These are phyloP conservation scores for Colletotrichum acutatum DNA, from an alignment of 2,329 filamentous ascomycete species.

Conservation along the genomic window DNA sequence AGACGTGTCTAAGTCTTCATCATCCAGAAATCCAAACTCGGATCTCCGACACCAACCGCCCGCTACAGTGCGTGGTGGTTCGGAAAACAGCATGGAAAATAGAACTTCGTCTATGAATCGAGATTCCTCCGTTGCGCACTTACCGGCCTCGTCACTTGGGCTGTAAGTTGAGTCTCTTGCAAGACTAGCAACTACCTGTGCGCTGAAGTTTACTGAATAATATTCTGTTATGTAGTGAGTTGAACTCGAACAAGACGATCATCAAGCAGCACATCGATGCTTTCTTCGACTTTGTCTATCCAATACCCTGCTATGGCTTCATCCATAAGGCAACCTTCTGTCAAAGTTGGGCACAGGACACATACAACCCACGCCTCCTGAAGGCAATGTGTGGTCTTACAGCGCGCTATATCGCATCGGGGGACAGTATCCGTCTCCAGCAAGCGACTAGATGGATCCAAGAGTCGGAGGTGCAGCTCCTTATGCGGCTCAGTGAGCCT, in stretches of 20 bases:
- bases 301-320: slow-evolving; percentile 31
- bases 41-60: neutral
- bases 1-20: neutral
- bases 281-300: slow-evolving; percentile 30
- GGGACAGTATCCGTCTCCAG: neutral
- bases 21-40: neutral
- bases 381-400: slow-evolving; percentile 29
- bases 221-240: neutral
- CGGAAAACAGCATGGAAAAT: neutral
- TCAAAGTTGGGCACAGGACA: slow-evolving; percentile 24
- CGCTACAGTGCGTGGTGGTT: neutral
- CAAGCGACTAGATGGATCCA: slow-evolving; percentile 40
- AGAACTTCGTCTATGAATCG: neutral
- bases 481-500: slow-evolving; percentile 32
- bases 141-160: slow-evolving; percentile 1
- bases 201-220: neutral
- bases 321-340: slow-evolving; percentile 32
- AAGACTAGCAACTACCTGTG: neutral
- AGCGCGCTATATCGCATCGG: slow-evolving; percentile 16
- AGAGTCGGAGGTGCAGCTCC: slow-evolving; percentile 34
- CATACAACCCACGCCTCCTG: slow-evolving; percentile 21
- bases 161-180: neutral
- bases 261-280: slow-evolving; percentile 33
- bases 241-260: slow-evolving; percentile 16
- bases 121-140: neutral